Evolutionary conservation across 164 flowering plant genomes (phyloP), one percentile per base, ranked within the genome.

Genomic region (Stephania cephalantha): DNA sequence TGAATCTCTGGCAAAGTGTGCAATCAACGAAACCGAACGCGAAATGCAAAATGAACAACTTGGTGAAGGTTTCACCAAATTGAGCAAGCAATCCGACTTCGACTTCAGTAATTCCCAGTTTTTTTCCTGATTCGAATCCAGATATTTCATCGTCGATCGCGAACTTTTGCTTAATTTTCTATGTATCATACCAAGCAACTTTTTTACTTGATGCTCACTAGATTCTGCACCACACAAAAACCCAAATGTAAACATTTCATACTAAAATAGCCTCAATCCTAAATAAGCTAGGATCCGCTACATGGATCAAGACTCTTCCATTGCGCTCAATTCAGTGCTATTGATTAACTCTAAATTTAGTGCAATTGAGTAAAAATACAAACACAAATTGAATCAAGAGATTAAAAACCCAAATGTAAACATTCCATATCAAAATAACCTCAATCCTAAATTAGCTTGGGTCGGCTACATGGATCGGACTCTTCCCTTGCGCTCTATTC

Each of bases 41-140:
- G 77, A 78, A n/a, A 83, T 75, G 80, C 93, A 90, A 81, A 90
- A 71, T 0, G 86, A 82, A 81, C 95, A 93, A 5, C 78, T 84
- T 71, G 77, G 76, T 55, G 74, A 8, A 13, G 71, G 55, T 44
- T 79, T 77, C 4, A 69, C 71, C 25, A 76, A 75, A 2, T 73
- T 83, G 2, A 9, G 53, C 42, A 61, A 1, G 42, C 42, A 35
- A 35, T 35, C 42, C 42, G 42, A 35, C 42, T 35, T 35, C 42
- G 42, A 35, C 42, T 72, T 75, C 70, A 50, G 10, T 8, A 69
- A 69, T 42, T 46, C 48, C n/a, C 13, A 69, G 52, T 55, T 61
- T 44, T 11, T 3, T 9, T 65, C 48, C 18, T 48, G 18, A 29
- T 55, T n/a, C 44, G 68, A 71, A 72, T 75, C 20, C 9, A 30